Base-by-base conservation (phyloP, 108 stramenopile species). In the Aurantiochytrium sp. region DNA sequence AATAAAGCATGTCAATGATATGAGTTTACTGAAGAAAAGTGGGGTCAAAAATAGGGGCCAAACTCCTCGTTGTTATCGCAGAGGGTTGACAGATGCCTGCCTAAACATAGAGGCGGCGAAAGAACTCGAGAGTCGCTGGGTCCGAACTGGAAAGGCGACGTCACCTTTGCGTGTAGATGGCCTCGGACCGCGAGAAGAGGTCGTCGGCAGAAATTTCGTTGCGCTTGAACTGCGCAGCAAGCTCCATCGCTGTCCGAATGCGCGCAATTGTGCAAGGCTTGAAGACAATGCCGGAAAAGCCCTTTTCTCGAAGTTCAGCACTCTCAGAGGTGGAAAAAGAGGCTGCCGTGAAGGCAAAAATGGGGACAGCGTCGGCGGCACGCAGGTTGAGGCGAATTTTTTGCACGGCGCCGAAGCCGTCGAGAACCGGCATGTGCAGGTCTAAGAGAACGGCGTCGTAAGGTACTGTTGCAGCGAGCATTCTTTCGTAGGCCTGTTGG, bases 361-460 rank as follows among this genome's bases (percentile, higher is more conserved):
- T 83, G 45, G 76, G 76, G 51, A 83, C 25, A 16, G 10, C 25
- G 28, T 83, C 76, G 49, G n/a, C 28, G 6, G 49, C n/a, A 45
- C 25, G 76, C 43, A 53, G 4, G 28, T 53, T 47, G 35, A 5
- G 45, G 44, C 88, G 88, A n/a, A 88, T 60, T 5, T 18, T 18
- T 60, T 44, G 18, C 23, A 55, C 58, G 5, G 73, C 18, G 16
- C 5, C 23, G 16, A 55, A 18, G 29, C 89, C 89, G 19, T 89
- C 87, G 28, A 89, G 42, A 69, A 83, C 73, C 23, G 89, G 89
- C 89, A 89, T 89, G 3, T 89, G 35, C 18, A 89, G 58, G 59
- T 89, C 89, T 49, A 89, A 53, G 59, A 89, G 3, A 72, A 89
- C 49, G 6, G 44, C 6, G 59, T 76, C 72, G 76, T 83, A 89